A percentile compares a stretch with the other conserved stretches of the same genome.
phyloP scores from a whole-genome alignment of 2,329 filamentous ascomycete genomes.

The Trichothecium sympodiale region DNA sequence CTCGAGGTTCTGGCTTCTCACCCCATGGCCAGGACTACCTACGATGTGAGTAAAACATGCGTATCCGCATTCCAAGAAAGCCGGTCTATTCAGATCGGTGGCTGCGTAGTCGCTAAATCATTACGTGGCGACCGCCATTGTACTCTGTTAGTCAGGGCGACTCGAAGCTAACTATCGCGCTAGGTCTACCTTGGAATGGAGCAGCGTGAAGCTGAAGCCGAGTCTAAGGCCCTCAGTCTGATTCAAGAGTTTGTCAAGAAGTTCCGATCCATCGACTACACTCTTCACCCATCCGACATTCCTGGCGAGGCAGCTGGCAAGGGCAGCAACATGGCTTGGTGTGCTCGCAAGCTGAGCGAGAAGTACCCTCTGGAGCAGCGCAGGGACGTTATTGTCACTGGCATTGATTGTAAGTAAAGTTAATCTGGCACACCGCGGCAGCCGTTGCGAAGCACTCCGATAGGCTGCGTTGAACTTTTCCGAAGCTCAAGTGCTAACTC shows the following conservation, averaged over 20 bases:
- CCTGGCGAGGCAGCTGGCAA: constrained; percentile 61
- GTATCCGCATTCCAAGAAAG: not conserved
- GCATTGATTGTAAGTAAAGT: constrained; percentile 54
- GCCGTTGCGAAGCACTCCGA: not conserved
- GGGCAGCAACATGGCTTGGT: constrained; percentile 65
- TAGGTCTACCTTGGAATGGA: constrained; percentile 68
- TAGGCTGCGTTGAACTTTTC: not conserved
- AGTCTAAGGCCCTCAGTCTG: constrained; percentile 50
- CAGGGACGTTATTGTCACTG: constrained; percentile 56
- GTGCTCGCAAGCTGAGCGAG: constrained; percentile 52
- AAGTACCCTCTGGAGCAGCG: constrained; percentile 42
- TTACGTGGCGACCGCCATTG: not conserved
- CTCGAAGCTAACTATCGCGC: constrained; percentile 3
- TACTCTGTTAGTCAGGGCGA: constrained; percentile 1
- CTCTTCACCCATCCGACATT: constrained; percentile 54
- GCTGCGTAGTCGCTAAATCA: not conserved
- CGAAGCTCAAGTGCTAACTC: constrained; percentile 1
- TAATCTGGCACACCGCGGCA: not conserved
- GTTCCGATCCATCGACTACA: constrained; percentile 57
- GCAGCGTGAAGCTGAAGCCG: constrained; percentile 49
- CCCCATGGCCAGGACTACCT: constrained; percentile 48
- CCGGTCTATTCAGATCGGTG: not conserved
- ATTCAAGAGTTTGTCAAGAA: constrained; percentile 52
- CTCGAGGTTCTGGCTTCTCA: constrained; percentile 59
- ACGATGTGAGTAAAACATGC: constrained; percentile 48